phyloP scores from a whole-genome alignment of 805 yeast genomes.

The Yarrowia phangngaensis region DNA sequence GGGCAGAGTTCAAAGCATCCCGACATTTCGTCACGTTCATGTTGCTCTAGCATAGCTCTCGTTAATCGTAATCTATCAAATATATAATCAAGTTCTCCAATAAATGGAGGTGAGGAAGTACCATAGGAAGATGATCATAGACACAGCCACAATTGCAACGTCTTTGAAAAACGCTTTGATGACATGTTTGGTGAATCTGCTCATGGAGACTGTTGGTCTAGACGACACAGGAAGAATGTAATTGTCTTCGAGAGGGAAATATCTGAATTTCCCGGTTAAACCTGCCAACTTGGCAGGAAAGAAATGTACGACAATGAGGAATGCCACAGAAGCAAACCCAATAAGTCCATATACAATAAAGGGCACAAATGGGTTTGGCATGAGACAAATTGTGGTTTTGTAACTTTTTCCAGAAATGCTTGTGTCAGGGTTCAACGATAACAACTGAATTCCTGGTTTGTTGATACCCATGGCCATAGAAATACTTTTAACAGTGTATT shows the following conservation, averaged over 20 bases:
- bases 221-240: constrained; percentile 4
- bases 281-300: not conserved
- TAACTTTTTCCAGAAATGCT: constrained; percentile 12
- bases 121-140: constrained; percentile 14
- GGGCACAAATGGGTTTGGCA: constrained; percentile 38
- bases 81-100: no score
- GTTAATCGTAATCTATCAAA: no score
- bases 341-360: constrained; percentile 33
- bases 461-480: constrained; percentile 91
- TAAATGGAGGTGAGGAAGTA: constrained; percentile 20
- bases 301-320: constrained; percentile 8
- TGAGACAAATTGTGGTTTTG: constrained; percentile 37
- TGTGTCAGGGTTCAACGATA: constrained; percentile 49
- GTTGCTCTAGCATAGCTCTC: no score
- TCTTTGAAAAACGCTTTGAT: constrained; percentile 15
- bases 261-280: constrained; percentile 2
- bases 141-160: constrained; percentile 1
- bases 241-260: constrained; percentile 10
- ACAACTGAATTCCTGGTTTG: constrained; percentile 79
- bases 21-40: no score
- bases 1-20: no score
- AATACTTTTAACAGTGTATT: constrained; percentile 81
- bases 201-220: not conserved
- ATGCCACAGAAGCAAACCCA: not conserved
- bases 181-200: constrained; percentile 1